Conservation (phyloP, 2,329 filamentous ascomycete species). For the Akanthomyces dipterigenus region DNA sequence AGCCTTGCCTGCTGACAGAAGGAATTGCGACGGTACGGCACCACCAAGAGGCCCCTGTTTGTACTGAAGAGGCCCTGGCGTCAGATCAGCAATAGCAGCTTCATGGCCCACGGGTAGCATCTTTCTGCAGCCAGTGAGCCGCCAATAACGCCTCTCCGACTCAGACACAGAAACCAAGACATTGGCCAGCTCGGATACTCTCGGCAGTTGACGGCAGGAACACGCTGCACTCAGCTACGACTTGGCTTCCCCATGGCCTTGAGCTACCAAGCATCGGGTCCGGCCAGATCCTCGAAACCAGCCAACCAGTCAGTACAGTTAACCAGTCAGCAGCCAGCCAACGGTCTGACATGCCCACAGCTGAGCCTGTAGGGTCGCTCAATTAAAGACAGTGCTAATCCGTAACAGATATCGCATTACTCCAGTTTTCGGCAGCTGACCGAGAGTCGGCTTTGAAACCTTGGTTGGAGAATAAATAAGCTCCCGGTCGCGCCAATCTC, state of each 20-base stretch:
- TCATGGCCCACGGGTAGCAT: no score
- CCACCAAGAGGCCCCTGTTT: neutral
- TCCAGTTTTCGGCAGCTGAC: conserved; percentile 1
- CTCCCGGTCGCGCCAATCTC: neutral
- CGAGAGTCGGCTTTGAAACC: neutral
- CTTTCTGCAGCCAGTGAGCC: neutral
- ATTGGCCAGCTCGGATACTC: neutral
- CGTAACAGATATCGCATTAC: neutral
- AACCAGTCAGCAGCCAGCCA: neutral
- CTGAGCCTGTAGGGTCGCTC: neutral
- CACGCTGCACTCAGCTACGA: neutral
- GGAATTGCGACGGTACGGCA: neutral
- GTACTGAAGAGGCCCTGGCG: neutral
- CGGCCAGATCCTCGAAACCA: neutral
- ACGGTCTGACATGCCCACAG: neutral
- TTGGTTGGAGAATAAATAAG: neutral
- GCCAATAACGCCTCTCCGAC: neutral
- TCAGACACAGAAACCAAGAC: neutral
- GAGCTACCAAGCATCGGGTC: neutral
- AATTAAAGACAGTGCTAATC: neutral
- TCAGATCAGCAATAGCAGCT: neutral
- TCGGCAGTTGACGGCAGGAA: neutral
- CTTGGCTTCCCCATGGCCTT: neutral
- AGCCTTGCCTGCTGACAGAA: no score
- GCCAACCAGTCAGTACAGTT: neutral